Conservation (phyloP, 208 protist genomes). For the Leishmania aethiopica region DNA sequence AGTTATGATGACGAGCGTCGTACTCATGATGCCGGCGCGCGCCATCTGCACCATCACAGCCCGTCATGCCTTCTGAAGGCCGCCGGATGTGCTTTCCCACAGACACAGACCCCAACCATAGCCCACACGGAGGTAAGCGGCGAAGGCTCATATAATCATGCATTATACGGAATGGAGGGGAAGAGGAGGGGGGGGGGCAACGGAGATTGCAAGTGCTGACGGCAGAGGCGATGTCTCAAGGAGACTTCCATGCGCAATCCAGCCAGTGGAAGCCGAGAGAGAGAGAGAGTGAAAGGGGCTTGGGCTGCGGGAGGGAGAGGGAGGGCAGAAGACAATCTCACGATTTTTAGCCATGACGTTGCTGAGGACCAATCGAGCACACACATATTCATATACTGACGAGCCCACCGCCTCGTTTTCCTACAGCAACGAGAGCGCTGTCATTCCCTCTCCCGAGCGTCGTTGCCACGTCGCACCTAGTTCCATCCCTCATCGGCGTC, state of each 20-base stretch:
- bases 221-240: not conserved
- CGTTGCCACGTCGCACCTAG: no score
- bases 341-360: not conserved
- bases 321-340: not conserved
- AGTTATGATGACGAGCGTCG: not conserved
- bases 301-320: not conserved
- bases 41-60: not conserved
- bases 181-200: not conserved
- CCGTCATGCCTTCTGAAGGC: not conserved
- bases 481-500: not conserved
- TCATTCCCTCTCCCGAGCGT: not conserved
- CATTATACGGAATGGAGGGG: not conserved
- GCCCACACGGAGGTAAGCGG: not conserved
- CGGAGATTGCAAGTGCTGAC: not conserved
- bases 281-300: no score
- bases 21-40: not conserved
- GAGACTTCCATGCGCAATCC: not conserved
- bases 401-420: not conserved
- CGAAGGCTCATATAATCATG: not conserved
- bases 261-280: not conserved
- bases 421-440: not conserved
- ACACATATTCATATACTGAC: not conserved
- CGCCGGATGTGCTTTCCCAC: not conserved
- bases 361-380: not conserved
- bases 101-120: not conserved